Conservation (phyloP, 148 eudicot genomes). For the Hydrangea macrophylla region DNA sequence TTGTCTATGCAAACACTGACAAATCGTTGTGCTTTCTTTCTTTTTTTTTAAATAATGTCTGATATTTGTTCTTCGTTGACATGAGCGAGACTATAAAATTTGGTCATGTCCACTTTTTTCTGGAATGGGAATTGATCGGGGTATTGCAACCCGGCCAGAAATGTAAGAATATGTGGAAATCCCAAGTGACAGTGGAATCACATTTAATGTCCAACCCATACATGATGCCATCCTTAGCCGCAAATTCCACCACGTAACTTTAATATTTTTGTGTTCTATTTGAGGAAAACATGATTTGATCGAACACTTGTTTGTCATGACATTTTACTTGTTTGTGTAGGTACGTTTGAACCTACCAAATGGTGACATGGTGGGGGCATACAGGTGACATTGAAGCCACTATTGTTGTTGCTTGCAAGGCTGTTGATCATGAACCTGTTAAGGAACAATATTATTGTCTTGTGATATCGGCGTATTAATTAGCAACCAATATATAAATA, state of each 20-base stretch:
- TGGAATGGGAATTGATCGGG: constrained; percentile 96
- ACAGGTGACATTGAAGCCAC: constrained; percentile 92
- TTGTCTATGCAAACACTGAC: too few species aligned
- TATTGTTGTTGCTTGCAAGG: constrained; percentile 77
- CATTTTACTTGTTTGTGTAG: constrained; percentile 27
- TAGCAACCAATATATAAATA: too few species aligned
- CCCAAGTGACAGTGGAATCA: constrained; percentile 85
- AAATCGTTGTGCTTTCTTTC: not conserved
- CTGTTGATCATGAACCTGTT: constrained; percentile 93
- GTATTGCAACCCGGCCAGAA: constrained; percentile 61
- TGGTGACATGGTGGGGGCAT: constrained; percentile 94
- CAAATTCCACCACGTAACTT: constrained; percentile 75
- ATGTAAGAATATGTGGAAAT: constrained; percentile 96
- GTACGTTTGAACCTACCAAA: constrained; percentile 92
- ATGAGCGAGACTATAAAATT: constrained; percentile 98
- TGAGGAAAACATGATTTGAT: not conserved
- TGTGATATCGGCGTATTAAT: too few species aligned
- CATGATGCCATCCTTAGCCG: constrained; percentile 86
- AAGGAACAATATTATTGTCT: constrained; percentile 52
- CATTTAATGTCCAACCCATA: constrained; percentile 75
- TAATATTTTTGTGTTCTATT: not conserved
- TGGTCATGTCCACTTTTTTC: constrained; percentile 94
- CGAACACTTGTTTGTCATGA: not conserved
- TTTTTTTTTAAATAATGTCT: not conserved
- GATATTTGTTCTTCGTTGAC: constrained; percentile 1